Evolutionary conservation across 805 yeast species (phyloP).

Genomic region (Barnettozyma vustinii): DNA sequence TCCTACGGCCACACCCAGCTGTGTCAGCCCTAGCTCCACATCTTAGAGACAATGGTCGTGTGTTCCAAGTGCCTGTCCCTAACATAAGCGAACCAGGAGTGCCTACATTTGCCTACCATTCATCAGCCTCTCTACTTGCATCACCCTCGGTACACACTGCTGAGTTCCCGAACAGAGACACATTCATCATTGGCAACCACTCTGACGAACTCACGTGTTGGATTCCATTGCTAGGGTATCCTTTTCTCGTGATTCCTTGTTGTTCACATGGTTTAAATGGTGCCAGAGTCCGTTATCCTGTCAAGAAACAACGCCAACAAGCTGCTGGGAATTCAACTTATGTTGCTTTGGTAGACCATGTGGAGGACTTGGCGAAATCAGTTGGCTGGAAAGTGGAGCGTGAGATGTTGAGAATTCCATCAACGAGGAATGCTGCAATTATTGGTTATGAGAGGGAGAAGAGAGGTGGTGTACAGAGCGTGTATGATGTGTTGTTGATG

Average conservation of each 20-base stretch:
- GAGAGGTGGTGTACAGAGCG: conserved; percentile 27
- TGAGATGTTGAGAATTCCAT: conserved; percentile 89
- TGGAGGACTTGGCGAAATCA: conserved; percentile 55
- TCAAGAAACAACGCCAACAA: conserved; percentile 28
- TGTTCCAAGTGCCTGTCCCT: conserved; percentile 40
- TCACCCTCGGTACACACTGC: conserved; percentile 56
- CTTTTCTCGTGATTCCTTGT: conserved; percentile 91
- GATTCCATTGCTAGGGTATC: conserved; percentile 84
- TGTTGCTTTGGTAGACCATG: conserved; percentile 83
- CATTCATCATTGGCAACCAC: conserved; percentile 90
- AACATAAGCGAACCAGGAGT: conserved; percentile 21
- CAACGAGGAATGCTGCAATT: conserved; percentile 88
- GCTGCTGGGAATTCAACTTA: conserved; percentile 53
- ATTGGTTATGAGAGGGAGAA: conserved; percentile 52
- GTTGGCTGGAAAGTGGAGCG: conserved; percentile 83
- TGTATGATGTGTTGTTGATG: conserved; percentile 56
- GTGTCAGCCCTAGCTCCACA: conserved; percentile 47
- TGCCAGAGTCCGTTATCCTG: conserved; percentile 58
- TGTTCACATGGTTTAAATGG: conserved; percentile 89
- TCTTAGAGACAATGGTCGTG: conserved; percentile 54
- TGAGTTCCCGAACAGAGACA: conserved; percentile 55
- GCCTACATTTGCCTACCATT: conserved; percentile 48
- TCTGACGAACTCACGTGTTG: conserved; percentile 94
- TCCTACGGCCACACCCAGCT: conserved; percentile 67
- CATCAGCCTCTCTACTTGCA: conserved; percentile 35